These are phyloP conservation scores for Capsaspora owczarzaki DNA, from an alignment of 78 protist species.

Conservation along the genomic window DNA sequence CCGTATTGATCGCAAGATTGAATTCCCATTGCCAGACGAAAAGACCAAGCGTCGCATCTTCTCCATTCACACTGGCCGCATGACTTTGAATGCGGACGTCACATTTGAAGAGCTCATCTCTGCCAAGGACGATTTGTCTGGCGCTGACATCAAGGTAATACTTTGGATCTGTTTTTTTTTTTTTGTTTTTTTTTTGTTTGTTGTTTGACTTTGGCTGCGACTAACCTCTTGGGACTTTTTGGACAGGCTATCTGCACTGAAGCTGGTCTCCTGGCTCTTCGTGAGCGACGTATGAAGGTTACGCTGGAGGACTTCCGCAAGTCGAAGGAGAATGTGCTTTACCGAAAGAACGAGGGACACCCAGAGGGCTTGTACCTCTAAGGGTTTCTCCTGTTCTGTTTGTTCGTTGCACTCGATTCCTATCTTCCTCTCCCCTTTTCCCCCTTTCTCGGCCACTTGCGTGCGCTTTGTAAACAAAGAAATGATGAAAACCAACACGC, in stretches of 20 bases:
- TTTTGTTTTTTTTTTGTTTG: no score
- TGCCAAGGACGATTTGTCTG: slow-evolving; percentile 96
- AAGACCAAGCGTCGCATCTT: slow-evolving; percentile 81
- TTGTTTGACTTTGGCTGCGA: neutral
- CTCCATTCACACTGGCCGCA: slow-evolving; percentile 85
- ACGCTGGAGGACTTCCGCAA: slow-evolving; percentile 90
- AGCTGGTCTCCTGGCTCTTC: slow-evolving; percentile 98
- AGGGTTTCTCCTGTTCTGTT: neutral
- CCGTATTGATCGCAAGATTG: slow-evolving; percentile 88
- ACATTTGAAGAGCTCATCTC: slow-evolving; percentile 89
- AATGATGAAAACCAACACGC: no score
- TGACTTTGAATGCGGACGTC: slow-evolving; percentile 95
- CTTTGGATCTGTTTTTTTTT: no score
- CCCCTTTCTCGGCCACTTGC: no score
- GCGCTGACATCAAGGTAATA: slow-evolving; percentile 97
- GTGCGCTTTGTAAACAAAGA: no score
- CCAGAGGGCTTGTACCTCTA: slow-evolving; percentile 90
- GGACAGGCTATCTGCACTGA: slow-evolving; percentile 98
- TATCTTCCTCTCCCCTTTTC: no score
- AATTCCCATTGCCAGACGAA: slow-evolving; percentile 95
- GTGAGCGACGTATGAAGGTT: slow-evolving; percentile 97
- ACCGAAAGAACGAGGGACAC: slow-evolving; percentile 82
- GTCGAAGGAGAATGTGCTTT: slow-evolving; percentile 94
- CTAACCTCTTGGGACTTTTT: neutral
- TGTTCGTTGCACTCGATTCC: no score